A percentile compares a stretch with the other conserved stretches of the same genome.
These are phyloP conservation scores for Aspergillus steynii DNA, from an alignment of 495 filamentous ascomycete genomes.

Conservation along the genomic window DNA sequence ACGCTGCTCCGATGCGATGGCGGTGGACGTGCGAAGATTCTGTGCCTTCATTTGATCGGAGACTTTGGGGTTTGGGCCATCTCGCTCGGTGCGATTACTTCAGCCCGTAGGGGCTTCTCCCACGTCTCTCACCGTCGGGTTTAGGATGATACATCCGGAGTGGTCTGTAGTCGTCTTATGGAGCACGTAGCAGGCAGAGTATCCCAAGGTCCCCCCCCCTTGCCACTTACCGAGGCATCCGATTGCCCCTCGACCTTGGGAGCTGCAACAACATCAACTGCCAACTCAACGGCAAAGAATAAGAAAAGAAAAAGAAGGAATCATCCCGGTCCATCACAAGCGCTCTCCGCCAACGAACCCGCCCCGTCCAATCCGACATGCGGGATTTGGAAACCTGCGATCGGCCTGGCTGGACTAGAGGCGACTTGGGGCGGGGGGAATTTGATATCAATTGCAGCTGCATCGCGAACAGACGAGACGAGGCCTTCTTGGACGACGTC, in stretches of 20 bases:
- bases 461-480: neutral
- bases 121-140: too few relatives aligned
- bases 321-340: neutral
- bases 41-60: neutral
- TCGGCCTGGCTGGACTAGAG: too few relatives aligned
- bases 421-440: neutral
- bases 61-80: neutral
- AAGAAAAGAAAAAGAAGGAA: conserved; percentile 8
- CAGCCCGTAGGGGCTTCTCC: too few relatives aligned
- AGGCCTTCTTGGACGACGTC: conserved; percentile 10
- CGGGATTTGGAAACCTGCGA: neutral
- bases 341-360: neutral
- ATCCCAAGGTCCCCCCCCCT: neutral
- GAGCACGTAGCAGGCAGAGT: too few relatives aligned
- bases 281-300: neutral
- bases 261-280: neutral
- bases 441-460: neutral
- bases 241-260: too few relatives aligned
- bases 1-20: conserved; percentile 31
- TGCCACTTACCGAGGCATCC: neutral
- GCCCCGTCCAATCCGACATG: neutral
- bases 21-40: neutral
- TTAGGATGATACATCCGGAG: neutral
- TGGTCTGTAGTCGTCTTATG: neutral
- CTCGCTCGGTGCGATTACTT: too few relatives aligned